Evolutionary conservation across 768 basidiomycete species (phyloP), one percentile per base, ranked within the genome.

Genomic region (Gautieria morchelliformis): DNA sequence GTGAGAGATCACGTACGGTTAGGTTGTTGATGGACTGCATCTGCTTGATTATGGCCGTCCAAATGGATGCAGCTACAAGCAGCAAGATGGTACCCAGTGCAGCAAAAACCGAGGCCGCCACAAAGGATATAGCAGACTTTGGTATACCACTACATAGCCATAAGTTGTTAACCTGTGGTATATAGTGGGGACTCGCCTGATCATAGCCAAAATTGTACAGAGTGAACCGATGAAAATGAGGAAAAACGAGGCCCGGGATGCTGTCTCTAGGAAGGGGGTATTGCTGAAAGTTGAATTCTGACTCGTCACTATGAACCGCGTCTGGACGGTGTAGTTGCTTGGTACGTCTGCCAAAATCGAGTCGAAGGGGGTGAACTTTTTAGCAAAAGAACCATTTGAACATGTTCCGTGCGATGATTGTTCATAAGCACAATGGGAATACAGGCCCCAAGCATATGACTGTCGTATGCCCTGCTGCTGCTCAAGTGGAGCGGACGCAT

Each of bases 371-470:
- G 74, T 72, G 67, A 85, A 89, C 57, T 73, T 74, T 61, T 74
- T 70, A 48, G 80, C 87, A 32, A 78, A 68, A 33, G 82, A 79
- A 42, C 75, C 71, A 63, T 83, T 84, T 32, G 82, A 78, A 67
- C 89, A 91, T 50, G 70, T 76, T 27, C 88, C 89, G 32, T 72
- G 73, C 20, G 76, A 75, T 42, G 71, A 68, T 61, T 82, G 78
- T 62, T 85, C 72, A 63, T 84, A 90, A 63, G 77, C 89, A 63
- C 89, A 92, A 66, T 87, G 81, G 19, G 82, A 81, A 71, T 91
- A 92, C 24, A 92, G 73, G n/a, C 89, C 89, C 61, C 85, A 91
- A 59, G 81, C 72, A 71, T 92, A 92, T 59, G 75, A 69, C 66
- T 83, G 78, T 63, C 89, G 80, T 57, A 91, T 70, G 19, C 89